Base-by-base conservation (phyloP, 176 grass and related monocot genomes). In the Carex myosuroides region DNA sequence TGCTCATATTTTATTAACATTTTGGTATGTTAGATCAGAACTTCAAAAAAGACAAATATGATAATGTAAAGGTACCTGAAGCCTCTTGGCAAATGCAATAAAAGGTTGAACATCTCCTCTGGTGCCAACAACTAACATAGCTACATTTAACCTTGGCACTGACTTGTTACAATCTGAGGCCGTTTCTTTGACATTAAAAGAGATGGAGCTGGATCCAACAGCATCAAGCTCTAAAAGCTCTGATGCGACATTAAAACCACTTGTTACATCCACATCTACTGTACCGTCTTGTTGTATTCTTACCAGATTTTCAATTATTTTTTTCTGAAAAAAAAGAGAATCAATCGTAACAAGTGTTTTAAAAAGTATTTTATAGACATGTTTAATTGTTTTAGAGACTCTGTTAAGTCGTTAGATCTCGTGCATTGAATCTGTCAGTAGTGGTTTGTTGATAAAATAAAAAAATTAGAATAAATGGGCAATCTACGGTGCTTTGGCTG, bases 51-150 rank as follows among this genome's bases (percentile, higher is more conserved):
- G 20, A 57, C 56, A 52, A 30, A 32, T 78, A 57, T 57, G 13
- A 57, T 26, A 57, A 35, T 32, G 83, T 86, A 85, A 84, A 91
- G 76, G 83, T 91, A 88, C 95, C 91, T 93, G 95, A 76, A 98
- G 92, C 79, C 89, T 86, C 88, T 93, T 98, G 57, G 92, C 91
- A 88, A 98, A 89, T 88, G 95, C 95, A 90, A 98, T 95, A 86
- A 98, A 98, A 90, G 95, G 95, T 59, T 98, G 92, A 78, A 98
- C 92, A 87, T 98, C 95, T 74, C 95, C 95, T 89, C 92, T 88
- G 77, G 95, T 98, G 85, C 95, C 95, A 88, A 98, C 91, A 70
- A 98, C 92, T 84, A 98, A 91, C 86, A 98, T 98, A 68, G 87
- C 95, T 82, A 98, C 92, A 88, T 92, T 98, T 88, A 98, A 85